Base-by-base conservation (phyloP, 148 eudicot genomes). In the Vaccinium darrowii region DNA sequence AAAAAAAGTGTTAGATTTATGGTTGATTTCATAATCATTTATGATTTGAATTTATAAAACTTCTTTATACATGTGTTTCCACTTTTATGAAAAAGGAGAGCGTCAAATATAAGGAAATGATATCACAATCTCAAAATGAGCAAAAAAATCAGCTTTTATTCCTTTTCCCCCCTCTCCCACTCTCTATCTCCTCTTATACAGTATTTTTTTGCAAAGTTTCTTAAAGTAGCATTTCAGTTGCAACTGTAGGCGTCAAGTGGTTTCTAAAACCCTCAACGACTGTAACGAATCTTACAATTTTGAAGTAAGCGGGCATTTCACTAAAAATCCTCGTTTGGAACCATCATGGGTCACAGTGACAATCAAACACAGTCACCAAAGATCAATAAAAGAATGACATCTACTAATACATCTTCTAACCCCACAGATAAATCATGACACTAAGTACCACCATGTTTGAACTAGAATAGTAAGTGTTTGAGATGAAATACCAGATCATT, bases 401-500 rank as follows among this genome's bases (percentile, higher is more conserved):
- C 25, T 25, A 18, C 9, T 49, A 11, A 62, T 84, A 39, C 79
- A 33, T 74, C 78, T 33, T 74, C 49, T 54, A 75, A 12, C 43
- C 58, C 47, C 56, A n/a, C 74, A 30, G 30, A 83, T 69, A 47
- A 47, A 47, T 73, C 27, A 16, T 19, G 62, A 71, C 23, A 82
- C 53, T 1, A 13, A 49, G 63, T 69, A 56, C 30, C 9, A 72
- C 39, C n/a, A 56, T 54, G 6, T 5, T 76, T 11, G 19, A 76
- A 54, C 57, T 19, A 39, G 76, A 7, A 27, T 0, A 18, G 21
- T 8, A 83, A 33, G 6, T 53, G 14, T 30, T 51, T 67, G 19
- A 58, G 50, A 21, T 4, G 79, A 76, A 58, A 83, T 78, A 90
- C 90, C 90, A 13, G 72, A 74, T 83, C 78, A 78, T 83, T 57